These are phyloP conservation scores for Vitis riparia DNA, from an alignment of 164 flowering plant species.

Conservation along the genomic window DNA sequence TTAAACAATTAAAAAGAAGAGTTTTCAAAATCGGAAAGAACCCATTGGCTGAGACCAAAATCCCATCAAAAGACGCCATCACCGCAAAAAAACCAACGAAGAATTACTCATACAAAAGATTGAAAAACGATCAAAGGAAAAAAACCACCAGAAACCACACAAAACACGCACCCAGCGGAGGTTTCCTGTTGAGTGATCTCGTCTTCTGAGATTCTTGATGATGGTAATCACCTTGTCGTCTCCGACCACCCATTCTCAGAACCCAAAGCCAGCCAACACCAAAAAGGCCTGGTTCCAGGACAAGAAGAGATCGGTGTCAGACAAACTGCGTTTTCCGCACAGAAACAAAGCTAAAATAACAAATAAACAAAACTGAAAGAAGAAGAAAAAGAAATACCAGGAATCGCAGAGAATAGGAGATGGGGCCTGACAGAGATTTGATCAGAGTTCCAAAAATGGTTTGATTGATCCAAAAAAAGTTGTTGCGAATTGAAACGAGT, in stretches of 20 bases:
- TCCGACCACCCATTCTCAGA: slow-evolving; percentile 12
- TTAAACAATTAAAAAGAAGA: neutral
- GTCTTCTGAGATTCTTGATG: slow-evolving; percentile 13
- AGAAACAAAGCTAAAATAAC: too few species aligned
- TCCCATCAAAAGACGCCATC: too few species aligned
- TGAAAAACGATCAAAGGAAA: neutral
- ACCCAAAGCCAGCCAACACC: neutral
- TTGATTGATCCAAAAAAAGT: too few species aligned
- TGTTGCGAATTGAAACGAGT: too few species aligned
- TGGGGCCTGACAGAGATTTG: too few species aligned
- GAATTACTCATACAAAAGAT: neutral
- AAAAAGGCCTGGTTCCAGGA: too few species aligned
- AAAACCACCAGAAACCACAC: neutral
- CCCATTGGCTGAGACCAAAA: neutral
- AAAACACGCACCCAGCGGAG: slow-evolving; percentile 21
- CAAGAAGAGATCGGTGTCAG: too few species aligned
- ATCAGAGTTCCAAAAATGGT: too few species aligned
- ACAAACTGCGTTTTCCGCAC: too few species aligned
- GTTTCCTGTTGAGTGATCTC: slow-evolving; percentile 22
- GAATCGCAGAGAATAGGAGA: too few species aligned
- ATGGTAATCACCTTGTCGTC: slow-evolving; percentile 16
- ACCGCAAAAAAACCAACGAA: neutral
- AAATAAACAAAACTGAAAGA: too few species aligned
- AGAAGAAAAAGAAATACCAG: too few species aligned
- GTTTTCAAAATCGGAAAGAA: neutral